Evolutionary conservation across 2,329 filamentous ascomycete genomes (phyloP), one percentile per base, ranked within the genome.

Genomic region (Fusarium robinianum): DNA sequence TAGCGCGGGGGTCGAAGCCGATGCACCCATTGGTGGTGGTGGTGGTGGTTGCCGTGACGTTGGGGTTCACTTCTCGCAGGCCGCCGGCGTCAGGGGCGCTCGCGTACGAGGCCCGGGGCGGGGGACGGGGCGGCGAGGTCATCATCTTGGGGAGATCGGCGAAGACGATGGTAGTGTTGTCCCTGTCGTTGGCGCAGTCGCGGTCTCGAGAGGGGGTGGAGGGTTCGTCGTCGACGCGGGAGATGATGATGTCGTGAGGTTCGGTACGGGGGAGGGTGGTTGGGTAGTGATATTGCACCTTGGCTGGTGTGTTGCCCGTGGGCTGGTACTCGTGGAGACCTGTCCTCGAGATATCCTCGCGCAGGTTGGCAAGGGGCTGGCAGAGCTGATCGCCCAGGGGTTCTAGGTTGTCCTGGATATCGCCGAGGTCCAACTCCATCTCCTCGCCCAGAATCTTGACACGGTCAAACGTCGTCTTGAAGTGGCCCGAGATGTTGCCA

Each of bases 291-390:
- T 97, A 99, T 38, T 83, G 76, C 19, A 77, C 73, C 70, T 91
- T 94, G 62, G 87, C 82, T 0, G 94, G 94, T 1, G 94, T 97
- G 32, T 86, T 78, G 37, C 94, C 92, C 0, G 94, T 97, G 0
- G 88, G 81, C 24, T 81, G 75, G 66, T 97, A 97, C 64, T 96
- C 90, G 39, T 83, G 78, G 38, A 97, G 75, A 5, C 75, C 68
- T 2, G 84, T 83, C 32, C 69, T 72, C 11, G 78, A 71, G 32
- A 96, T 81, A n/a, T 82, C 78, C 12, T 83, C 76, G 6, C 89
- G 83, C 17, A 99, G 80, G 32, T 83, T 77, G 17, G 76, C 71
- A 5, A 97, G 80, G 6, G 90, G 87, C 55, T 83, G 78, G 50
- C 84, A 82, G 8, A 95, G 67, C 8, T 77, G 74, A 19, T 72